Evolutionary conservation across 495 filamentous ascomycete species (phyloP), one percentile per base, ranked within the genome.

Genomic region (Xylaria castorea): DNA sequence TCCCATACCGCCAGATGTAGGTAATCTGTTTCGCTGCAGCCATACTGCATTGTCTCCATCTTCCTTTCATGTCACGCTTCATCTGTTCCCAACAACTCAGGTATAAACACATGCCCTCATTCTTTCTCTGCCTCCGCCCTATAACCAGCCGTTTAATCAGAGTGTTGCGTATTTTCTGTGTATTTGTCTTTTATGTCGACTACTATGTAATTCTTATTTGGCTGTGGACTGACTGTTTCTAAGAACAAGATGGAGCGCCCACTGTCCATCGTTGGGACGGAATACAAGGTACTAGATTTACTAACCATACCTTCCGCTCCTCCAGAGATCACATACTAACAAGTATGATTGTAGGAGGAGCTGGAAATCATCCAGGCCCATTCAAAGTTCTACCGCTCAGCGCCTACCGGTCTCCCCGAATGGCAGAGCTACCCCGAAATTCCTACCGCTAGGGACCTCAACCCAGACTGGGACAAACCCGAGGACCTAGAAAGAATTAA

Each of bases 391-490:
- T 42, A 74, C 2, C 66, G 16, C 14, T 46, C 74, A 65, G 48
- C 75, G 42, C 30, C 68, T 57, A 32, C 73, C 40, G 51, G 71
- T 30, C 36, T 66, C 27, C 70, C 71, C 5, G 79, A 78, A 72
- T 89, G 87, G 87, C 80, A 75, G 34, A 75, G 65, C 11, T 76
- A 78, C 11, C 84, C 87, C 0, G 85, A 87, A 36, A 60, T 87
- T 6, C 87, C 87, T 9, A 82, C 80, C 0, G 65, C 81, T 1
- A 20, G 77, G 81, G 77, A 81, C 81, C 58, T 79, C 78, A 30
- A 85, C 76, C 60, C 71, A 68, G 50, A 78, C 76, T 75, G 80
- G 79, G 73, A 75, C 9, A 42, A 75, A 42, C 55, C 68, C 57
- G 81, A 78, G 51, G 78, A 75, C 58, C 76, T 73, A 68, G 86